phyloP scores from a whole-genome alignment of 208 protist genomes.

The Leishmania arabica region DNA sequence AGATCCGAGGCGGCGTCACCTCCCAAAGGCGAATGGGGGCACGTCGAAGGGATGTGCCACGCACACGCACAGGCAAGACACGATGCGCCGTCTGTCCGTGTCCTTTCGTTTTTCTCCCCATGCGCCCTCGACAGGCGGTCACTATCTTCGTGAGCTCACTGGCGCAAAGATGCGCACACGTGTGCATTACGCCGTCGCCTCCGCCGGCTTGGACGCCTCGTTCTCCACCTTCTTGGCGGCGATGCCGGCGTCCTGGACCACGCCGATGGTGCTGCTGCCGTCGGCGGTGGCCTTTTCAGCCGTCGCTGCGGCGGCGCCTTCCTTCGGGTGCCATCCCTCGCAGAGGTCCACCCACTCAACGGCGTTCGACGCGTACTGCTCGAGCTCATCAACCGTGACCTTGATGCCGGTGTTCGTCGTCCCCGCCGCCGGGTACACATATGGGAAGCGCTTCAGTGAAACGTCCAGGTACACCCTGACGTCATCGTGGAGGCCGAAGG shows the following conservation, averaged over 20 bases:
- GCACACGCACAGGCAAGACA: not conserved
- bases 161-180: no score
- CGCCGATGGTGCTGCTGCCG: not conserved
- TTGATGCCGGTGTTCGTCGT: constrained; percentile 44
- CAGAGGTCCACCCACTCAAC: constrained; percentile 78
- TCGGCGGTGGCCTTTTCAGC: not conserved
- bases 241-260: not conserved
- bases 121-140: no score
- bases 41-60: not conserved
- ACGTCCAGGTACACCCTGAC: constrained; percentile 72
- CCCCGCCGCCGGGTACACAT: constrained; percentile 55
- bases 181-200: constrained; percentile 2
- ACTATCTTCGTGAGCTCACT: no score
- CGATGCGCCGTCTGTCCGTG: no score
- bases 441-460: constrained; percentile 60
- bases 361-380: constrained; percentile 53
- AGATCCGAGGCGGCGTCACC: not conserved
- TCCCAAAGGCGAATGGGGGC: not conserved
- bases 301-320: not conserved
- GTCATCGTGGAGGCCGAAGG: constrained; percentile 50
- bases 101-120: no score
- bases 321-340: constrained; percentile 36
- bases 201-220: constrained; percentile 11
- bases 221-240: constrained; percentile 14
- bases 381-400: constrained; percentile 55